Base-by-base conservation (phyloP, 2,329 filamentous ascomycete species). In the Ophioceras dolichostomum region DNA sequence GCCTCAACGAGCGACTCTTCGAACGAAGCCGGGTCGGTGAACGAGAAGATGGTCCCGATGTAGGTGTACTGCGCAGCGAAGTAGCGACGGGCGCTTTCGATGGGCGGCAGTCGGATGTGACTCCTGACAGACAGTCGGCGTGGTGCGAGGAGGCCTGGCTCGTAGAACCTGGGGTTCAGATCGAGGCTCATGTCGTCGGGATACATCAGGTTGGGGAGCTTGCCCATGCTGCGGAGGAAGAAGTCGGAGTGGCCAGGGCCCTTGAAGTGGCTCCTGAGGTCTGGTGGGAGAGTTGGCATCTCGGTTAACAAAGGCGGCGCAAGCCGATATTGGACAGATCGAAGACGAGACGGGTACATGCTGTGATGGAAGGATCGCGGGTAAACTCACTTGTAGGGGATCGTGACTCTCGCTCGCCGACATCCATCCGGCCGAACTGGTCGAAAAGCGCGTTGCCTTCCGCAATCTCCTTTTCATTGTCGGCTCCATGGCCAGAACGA, bases 21-120 rank as follows among this genome's bases (percentile, higher is more conserved):
- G 37, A 73, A 72, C 13, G 59, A 49, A 4, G 54, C 47, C 1
- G 66, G 65, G 19, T 66, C 60, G 0, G 66, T 60, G 32, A 73
- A 67, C 10, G 65, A 64, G 41, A 74, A 73, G 9, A 74, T 74
- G 12, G 69, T 72, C 10, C 70, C 70, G 14, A 74, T 72, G 38
- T 70, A 73, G 24, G 60, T 59, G 47, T 73, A 69, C 40, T 74
- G 70, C 1, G 67, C 64, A 2, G 36, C 39, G 20, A 46, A 49
- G 62, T 6, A 67, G 62, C 61, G 51, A 41, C 60, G 61, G 1
- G 66, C 65, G 41, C 65, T 62, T 27, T 68, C 62, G 19, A 59
- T 24, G 5, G 39, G 40, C 26, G 40, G 40, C n/a, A 36, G 27
- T 8, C 34, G 34, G n/a, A 36, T 19, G 34, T 29, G 57, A 39